Evolutionary conservation across 2,329 filamentous ascomycete species (phyloP), one percentile per base, ranked within the genome.

Genomic region (Nigrospora osmanthi): DNA sequence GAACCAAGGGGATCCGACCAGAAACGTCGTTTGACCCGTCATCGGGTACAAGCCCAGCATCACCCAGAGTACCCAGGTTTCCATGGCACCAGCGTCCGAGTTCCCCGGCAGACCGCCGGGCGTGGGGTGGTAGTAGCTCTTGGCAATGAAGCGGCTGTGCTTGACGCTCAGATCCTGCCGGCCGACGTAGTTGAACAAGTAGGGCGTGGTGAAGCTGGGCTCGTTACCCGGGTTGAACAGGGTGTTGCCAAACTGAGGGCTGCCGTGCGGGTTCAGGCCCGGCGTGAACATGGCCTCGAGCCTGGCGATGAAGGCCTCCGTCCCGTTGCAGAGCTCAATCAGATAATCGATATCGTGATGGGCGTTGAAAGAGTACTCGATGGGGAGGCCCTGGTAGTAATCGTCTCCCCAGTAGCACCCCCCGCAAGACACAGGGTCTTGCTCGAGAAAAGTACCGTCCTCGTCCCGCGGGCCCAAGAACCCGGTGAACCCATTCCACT

Each of bases 11-110:
- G 77, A 78, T 3, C 75, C 76, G 43, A 86, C 69, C 14, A 86
- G 66, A 58, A 85, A 86, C 1, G 78, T 83, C 0, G 80, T 80
- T 65, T 86, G 82, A 0, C 80, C 81, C 0, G 81, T 83, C 49
- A 87, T 66, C 2, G 82, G 83, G 52, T 84, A 85, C 28, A 86
- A 63, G 2, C 82, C 82, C 34, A 85, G 72, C 73, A 84, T 83
- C 50, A 76, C 78, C 78, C 83, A 87, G 10, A 85, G 62, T 3
- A 84, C 61, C 77, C 81, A 85, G 9, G 75, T 80, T 57, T 87
- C 81, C 82, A 87, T 86, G 13, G 83, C 80, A 7, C 84, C 84
- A 2, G 81, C 81, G 58, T 87, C 84, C 38, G 75, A 80, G 60
- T 87, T 87, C 0, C 84, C 84, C 0, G 83, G 83, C 1, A 87